Percentiles rank a stretch among this genome's conserved stretches.
Conservation (phyloP, 78 protist genomes). For the Dictyostelium brefeldianum region DNA sequence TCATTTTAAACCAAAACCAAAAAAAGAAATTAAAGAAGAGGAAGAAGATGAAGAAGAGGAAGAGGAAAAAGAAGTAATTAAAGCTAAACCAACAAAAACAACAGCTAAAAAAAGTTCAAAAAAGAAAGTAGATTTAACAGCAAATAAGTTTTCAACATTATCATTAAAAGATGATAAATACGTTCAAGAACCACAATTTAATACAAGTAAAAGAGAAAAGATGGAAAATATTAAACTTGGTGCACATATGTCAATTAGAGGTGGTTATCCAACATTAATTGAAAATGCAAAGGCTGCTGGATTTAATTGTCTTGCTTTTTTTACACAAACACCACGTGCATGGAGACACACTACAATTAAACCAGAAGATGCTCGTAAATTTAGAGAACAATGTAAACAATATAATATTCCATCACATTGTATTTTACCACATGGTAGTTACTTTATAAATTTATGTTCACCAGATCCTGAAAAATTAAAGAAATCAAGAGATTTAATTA, state of each 20-base stretch:
- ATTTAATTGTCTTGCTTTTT: constrained; percentile 56
- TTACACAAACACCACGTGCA: constrained; percentile 32
- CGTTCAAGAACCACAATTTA: not conserved
- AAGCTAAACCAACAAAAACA: not conserved
- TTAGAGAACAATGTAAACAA: not conserved
- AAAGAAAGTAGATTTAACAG: not conserved
- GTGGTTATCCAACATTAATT: not conserved
- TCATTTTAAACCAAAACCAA: not conserved
- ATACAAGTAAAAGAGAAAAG: constrained; percentile 19
- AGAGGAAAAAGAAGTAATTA: not conserved
- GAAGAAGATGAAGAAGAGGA: not conserved
- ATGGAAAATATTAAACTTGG: constrained; percentile 38
- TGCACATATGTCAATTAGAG: constrained; percentile 12
- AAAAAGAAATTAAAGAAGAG: not conserved
- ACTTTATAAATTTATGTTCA: constrained; percentile 69
- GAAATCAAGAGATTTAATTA: constrained; percentile 35
- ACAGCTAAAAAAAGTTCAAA: not conserved
- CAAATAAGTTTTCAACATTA: not conserved
- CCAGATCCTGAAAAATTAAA: constrained; percentile 26
- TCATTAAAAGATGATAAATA: not conserved
- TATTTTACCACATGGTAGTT: constrained; percentile 82
- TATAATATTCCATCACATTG: not conserved
- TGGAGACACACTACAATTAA: constrained; percentile 23
- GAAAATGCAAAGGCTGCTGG: not conserved
- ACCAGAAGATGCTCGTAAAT: not conserved